Percentiles rank a stretch among this genome's conserved stretches.
Conservation (phyloP, 78 protist species). For the Speleostelium caveatum region DNA sequence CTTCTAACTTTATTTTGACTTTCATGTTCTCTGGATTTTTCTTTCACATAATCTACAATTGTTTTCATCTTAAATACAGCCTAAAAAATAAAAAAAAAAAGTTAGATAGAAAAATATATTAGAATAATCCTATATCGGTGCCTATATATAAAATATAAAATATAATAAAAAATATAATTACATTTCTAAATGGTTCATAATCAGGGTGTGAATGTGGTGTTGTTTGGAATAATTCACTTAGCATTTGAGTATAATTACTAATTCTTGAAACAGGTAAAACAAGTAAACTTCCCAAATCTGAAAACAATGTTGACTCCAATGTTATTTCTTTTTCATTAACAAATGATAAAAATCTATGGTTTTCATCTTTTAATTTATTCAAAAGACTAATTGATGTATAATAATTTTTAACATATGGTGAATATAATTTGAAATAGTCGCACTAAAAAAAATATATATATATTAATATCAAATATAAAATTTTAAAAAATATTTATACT, state of each 20-base stretch:
- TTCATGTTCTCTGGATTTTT: conserved; percentile 57
- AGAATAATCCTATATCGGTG: not conserved
- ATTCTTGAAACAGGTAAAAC: conserved; percentile 58
- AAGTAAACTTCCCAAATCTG: conserved; percentile 42
- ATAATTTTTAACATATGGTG: conserved; percentile 68
- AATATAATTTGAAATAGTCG: conserved; percentile 59
- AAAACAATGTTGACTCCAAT: conserved; percentile 1
- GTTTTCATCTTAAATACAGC: conserved; percentile 69
- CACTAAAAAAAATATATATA: conserved; percentile 7
- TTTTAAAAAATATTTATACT: not conserved
- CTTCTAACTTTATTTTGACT: conserved; percentile 73
- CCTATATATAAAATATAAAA: not conserved
- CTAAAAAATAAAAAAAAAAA: not conserved
- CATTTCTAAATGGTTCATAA: conserved; percentile 37
- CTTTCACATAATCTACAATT: conserved; percentile 69
- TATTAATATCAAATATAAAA: not conserved
- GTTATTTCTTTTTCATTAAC: conserved; percentile 56
- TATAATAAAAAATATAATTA: not conserved
- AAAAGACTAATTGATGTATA: conserved; percentile 53
- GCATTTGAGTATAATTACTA: conserved; percentile 42
- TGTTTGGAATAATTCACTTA: conserved; percentile 3
- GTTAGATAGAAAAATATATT: not conserved
- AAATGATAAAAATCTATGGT: conserved; percentile 58
- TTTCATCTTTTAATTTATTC: conserved; percentile 53
- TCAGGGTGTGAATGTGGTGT: conserved; percentile 61